phyloP scores from a whole-genome alignment of 2,329 filamentous ascomycete species.

The Penicillium sp. region DNA sequence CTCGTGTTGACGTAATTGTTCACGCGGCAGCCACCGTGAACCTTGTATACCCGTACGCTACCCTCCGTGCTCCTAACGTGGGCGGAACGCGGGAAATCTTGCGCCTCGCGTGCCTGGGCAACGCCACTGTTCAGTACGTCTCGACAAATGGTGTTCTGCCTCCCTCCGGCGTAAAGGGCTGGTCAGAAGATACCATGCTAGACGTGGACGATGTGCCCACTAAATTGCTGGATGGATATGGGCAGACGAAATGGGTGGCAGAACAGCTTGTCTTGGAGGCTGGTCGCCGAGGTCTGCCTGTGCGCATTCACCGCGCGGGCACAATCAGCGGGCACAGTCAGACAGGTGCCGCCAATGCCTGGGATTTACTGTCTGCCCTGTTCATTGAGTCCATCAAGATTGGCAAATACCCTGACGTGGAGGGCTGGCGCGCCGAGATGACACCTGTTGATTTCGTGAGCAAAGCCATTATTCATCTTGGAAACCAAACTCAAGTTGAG shows the following conservation, averaged over 20 bases:
- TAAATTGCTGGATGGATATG: constrained; percentile 74
- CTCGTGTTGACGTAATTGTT: constrained; percentile 72
- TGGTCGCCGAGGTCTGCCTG: constrained; percentile 69
- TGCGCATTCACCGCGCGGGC: constrained; percentile 73
- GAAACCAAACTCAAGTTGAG: constrained; percentile 65
- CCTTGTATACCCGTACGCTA: constrained; percentile 80
- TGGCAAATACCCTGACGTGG: constrained; percentile 70
- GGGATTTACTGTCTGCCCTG: constrained; percentile 76
- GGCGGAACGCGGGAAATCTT: constrained; percentile 78
- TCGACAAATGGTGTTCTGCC: constrained; percentile 82
- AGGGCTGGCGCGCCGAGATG: constrained; percentile 81
- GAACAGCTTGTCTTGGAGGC: constrained; percentile 76
- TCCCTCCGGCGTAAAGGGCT: constrained; percentile 66
- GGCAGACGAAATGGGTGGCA: constrained; percentile 81
- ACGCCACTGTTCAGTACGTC: constrained; percentile 76
- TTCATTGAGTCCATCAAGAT: constrained; percentile 78
- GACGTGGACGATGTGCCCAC: constrained; percentile 70
- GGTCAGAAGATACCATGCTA: constrained; percentile 72
- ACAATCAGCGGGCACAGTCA: constrained; percentile 79
- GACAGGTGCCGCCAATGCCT: constrained; percentile 77
- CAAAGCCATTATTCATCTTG: constrained; percentile 72
- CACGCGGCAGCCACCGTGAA: constrained; percentile 81
- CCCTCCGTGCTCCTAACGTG: constrained; percentile 74
- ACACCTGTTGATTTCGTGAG: constrained; percentile 83
- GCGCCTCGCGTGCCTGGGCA: constrained; percentile 68